Percentiles rank a stretch among this genome's conserved stretches.
Evolutionary conservation across 2,329 filamentous ascomycete species (phyloP).

Genomic region (Epichloe amarillans): DNA sequence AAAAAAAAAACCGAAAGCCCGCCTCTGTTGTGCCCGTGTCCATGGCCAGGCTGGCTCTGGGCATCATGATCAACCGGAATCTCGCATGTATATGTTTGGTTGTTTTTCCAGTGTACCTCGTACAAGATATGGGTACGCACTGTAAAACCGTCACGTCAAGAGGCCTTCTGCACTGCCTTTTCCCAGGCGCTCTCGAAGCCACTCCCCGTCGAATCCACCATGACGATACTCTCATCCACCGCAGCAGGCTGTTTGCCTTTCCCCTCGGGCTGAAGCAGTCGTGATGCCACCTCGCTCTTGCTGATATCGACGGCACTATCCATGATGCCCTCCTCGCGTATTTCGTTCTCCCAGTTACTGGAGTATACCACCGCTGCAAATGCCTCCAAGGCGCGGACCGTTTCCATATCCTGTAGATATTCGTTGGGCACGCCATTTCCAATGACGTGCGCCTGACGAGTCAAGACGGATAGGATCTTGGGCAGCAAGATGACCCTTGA

Average conservation of each 20-base stretch:
- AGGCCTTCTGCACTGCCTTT: constrained; percentile 34
- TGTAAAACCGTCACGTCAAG: constrained; percentile 8
- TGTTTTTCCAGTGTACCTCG: not conserved
- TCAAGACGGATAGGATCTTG: constrained; percentile 78
- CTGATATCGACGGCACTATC: constrained; percentile 22
- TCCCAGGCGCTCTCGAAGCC: constrained; percentile 59
- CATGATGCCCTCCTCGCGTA: constrained; percentile 34
- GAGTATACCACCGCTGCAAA: constrained; percentile 82
- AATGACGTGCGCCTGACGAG: constrained; percentile 80
- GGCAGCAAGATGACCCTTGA: constrained; percentile 61
- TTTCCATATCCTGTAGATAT: constrained; percentile 63
- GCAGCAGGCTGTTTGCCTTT: constrained; percentile 23
- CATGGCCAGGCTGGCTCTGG: not conserved
- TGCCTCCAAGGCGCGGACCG: constrained; percentile 61
- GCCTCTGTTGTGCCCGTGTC: not conserved
- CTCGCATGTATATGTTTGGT: not conserved
- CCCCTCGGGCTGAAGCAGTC: constrained; percentile 6
- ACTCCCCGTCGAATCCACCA: constrained; percentile 33
- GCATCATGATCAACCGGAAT: not conserved
- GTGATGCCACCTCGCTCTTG: constrained; percentile 13
- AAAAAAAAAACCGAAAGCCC: not conserved
- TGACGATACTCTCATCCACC: constrained; percentile 28
- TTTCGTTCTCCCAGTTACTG: constrained; percentile 65
- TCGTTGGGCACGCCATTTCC: constrained; percentile 63
- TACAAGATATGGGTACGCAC: not conserved